Percentiles rank a stretch among this genome's conserved stretches.
These are phyloP conservation scores for Piper longum DNA, from an alignment of 164 flowering plant species.

Conservation along the genomic window DNA sequence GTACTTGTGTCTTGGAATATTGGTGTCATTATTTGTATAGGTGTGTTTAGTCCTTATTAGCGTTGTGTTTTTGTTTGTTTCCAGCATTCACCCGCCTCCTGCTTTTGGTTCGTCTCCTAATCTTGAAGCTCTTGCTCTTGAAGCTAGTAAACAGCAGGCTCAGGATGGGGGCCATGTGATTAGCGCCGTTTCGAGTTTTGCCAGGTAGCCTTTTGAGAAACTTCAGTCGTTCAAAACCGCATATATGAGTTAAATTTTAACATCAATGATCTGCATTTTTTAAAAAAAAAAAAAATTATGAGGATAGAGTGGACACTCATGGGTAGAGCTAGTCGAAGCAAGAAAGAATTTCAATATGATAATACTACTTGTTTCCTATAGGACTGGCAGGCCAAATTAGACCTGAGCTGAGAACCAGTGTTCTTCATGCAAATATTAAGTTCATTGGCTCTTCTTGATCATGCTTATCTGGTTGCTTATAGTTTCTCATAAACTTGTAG, in stretches of 20 bases:
- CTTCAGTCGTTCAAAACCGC: not conserved
- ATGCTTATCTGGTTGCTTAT: not conserved
- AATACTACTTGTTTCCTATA: not conserved
- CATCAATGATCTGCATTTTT: not conserved
- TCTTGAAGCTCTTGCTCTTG: constrained; percentile 58
- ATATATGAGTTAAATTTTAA: not conserved
- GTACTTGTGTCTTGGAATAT: not conserved
- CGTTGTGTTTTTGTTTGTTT: not conserved
- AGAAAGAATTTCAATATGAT: too few relatives aligned
- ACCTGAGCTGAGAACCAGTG: not conserved
- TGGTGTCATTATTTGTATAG: not conserved
- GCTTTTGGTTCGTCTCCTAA: constrained; percentile 79
- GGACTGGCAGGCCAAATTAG: too few relatives aligned
- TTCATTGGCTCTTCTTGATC: not conserved
- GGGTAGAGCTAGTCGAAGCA: not conserved
- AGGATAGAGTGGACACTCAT: not conserved
- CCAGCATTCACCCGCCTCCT: constrained; percentile 72
- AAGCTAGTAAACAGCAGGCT: constrained; percentile 21
- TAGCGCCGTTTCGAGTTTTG: constrained; percentile 29
- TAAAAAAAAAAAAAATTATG: not conserved
- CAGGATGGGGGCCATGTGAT: constrained; percentile 43
- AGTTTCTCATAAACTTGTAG: constrained; percentile 14
- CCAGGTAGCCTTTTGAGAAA: constrained; percentile 29
- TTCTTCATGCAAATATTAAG: not conserved
- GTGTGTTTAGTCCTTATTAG: not conserved